phyloP scores from a whole-genome alignment of 31 red algal species.

The Asparagopsis taxiformis region DNA sequence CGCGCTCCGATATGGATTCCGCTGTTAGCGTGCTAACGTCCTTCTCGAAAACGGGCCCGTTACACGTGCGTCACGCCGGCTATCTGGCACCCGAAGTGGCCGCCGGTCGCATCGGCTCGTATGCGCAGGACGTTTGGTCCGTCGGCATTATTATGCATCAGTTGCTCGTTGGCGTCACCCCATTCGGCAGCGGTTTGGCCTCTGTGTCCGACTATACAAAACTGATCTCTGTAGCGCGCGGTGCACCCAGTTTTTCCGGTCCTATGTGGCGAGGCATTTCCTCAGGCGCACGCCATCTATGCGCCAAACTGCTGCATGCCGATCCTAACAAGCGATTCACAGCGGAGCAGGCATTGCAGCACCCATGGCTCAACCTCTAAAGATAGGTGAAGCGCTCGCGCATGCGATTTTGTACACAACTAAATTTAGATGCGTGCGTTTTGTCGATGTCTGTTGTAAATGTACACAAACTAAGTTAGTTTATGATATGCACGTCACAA shows the following conservation, averaged over 20 bases:
- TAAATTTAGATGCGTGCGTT: background rate
- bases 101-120: conserved; percentile 11
- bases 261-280: conserved; percentile 41
- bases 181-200: conserved; percentile 24
- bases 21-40: background rate
- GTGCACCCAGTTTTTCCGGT: conserved; percentile 39
- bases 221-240: conserved; percentile 24
- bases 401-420: background rate
- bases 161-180: conserved; percentile 39
- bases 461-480: too few species aligned
- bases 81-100: conserved; percentile 51
- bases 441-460: too few species aligned
- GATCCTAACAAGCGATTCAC: conserved; percentile 27
- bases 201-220: background rate
- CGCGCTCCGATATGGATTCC: conserved; percentile 3
- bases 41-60: conserved; percentile 5
- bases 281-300: conserved; percentile 39
- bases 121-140: conserved; percentile 46
- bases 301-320: conserved; percentile 51
- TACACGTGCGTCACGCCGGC: conserved; percentile 11
- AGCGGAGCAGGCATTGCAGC: conserved; percentile 27
- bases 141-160: conserved; percentile 59
- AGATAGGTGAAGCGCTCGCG: background rate
- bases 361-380: conserved; percentile 59
- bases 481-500: too few species aligned